Evolutionary conservation across 306 rosid species (phyloP), one percentile per base, ranked within the genome.

Genomic region (Gynostemma pentaphyllum): DNA sequence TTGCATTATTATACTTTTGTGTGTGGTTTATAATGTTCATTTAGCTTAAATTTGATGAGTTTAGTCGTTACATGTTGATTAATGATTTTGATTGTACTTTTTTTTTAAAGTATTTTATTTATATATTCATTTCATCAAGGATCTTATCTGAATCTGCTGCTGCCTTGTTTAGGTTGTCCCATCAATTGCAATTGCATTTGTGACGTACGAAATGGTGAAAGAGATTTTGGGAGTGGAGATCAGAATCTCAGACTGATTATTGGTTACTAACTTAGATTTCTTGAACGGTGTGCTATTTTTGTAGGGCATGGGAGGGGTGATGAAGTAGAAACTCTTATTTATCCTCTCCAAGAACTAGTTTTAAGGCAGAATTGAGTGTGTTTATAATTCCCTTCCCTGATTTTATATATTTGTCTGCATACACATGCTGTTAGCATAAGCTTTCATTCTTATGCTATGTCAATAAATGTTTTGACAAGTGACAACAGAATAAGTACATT

Each of bases 141-240:
- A 50, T 18, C 28, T 68, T 40, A 16, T 64, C 56, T 60, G 29
- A 69, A 69, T 70, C 22, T 19, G 46, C 67, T 67, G 29, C 61
- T 71, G 60, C 77, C 56, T 67, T 78, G 70, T 41, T 75, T 90
- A 92, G 99, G 99, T 92, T 39, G 99, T 88, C 64, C 99, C 99
- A 54, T 92, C 99, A 6, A 92, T 92, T 73, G 94, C 99, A 34
- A 68, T 92, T 52, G 96, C 99, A 19, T 92, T 92, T 61, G 99
- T 92, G 56, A 47, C 96, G 8, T 92, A 92, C 3, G 99, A 92
- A 82, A 48, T 78, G 90, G 95, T 92, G 83, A 92, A 92, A 86
- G 99, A 92, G 67, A 36, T 92, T 73, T 74, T 92, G 79, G 99
- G 99, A 75, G 96, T 92, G 18, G 99, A 92, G 85, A 81, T 92